A percentile compares a stretch with the other conserved stretches of the same genome.
Conservation (phyloP, 2,329 filamentous ascomycete genomes). For the Aspergillus sp. region DNA sequence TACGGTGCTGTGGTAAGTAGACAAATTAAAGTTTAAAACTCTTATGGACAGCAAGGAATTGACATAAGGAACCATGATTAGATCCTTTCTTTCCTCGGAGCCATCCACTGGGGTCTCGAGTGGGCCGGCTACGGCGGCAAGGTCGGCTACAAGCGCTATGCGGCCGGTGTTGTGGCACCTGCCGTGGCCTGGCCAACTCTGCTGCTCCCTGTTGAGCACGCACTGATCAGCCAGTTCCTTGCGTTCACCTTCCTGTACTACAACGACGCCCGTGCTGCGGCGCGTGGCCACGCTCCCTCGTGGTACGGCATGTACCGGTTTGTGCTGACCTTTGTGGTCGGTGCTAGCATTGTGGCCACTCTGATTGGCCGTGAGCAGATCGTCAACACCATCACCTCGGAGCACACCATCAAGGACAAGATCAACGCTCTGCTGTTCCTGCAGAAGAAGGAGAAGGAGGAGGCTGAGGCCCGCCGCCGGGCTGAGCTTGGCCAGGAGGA, state of each 20-base stretch:
- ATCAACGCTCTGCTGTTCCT: slow-evolving; percentile 47
- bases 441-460: slow-evolving; percentile 41
- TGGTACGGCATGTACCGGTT: slow-evolving; percentile 93
- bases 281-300: slow-evolving; percentile 67
- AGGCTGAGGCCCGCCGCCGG: slow-evolving; percentile 33
- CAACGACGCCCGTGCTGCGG: slow-evolving; percentile 66
- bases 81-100: slow-evolving; percentile 91
- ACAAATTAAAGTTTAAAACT: background rate
- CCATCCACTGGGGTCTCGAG: slow-evolving; percentile 89
- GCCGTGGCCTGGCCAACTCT: slow-evolving; percentile 85
- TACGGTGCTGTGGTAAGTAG: slow-evolving; percentile 73
- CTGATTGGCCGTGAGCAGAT: slow-evolving; percentile 78
- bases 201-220: slow-evolving; percentile 74
- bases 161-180: slow-evolving; percentile 72
- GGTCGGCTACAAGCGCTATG: slow-evolving; percentile 72
- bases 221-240: slow-evolving; percentile 76
- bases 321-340: slow-evolving; percentile 83
- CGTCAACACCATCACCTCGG: slow-evolving; percentile 30
- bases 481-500: slow-evolving; percentile 22
- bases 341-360: slow-evolving; percentile 70
- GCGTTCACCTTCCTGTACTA: slow-evolving; percentile 84
- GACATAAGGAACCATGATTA: slow-evolving; percentile 23
- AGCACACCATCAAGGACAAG: slow-evolving; percentile 41
- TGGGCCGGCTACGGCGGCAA: slow-evolving; percentile 62
- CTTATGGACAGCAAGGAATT: background rate